phyloP scores from a whole-genome alignment of 371 early-diverging fungal genomes.

The Circinella minor region DNA sequence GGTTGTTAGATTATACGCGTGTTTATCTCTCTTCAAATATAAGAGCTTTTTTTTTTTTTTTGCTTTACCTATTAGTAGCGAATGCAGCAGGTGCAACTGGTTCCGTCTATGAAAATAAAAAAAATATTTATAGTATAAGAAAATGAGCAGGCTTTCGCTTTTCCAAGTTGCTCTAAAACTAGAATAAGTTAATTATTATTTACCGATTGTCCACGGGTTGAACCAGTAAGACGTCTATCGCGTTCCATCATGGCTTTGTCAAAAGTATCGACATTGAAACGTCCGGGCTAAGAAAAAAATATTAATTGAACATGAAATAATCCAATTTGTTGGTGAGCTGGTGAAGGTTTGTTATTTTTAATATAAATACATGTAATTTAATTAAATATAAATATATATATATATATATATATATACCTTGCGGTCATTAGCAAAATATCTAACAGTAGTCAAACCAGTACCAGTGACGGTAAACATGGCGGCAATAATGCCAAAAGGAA shows the following conservation, averaged over 20 bases:
- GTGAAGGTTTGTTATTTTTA: too few relatives aligned
- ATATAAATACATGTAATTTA: too few relatives aligned
- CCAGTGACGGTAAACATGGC: slow-evolving; percentile 44
- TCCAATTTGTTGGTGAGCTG: too few relatives aligned
- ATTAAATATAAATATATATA: too few relatives aligned
- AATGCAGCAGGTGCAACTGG: slow-evolving; percentile 49
- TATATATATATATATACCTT: slow-evolving; percentile 38
- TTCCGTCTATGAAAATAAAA: slow-evolving; percentile 27
- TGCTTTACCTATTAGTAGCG: slow-evolving; percentile 46
- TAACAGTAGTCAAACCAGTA: slow-evolving; percentile 40
- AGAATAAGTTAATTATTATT: not conserved
- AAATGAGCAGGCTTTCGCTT: not conserved
- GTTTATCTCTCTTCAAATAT: too few relatives aligned
- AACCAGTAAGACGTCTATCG: slow-evolving; percentile 57
- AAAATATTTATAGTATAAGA: not conserved
- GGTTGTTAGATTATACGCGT: too few relatives aligned
- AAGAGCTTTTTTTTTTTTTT: not conserved
- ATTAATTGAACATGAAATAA: not conserved
- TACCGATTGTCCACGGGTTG: slow-evolving; percentile 56
- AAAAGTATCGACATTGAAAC: slow-evolving; percentile 49
- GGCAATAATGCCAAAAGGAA: slow-evolving; percentile 55
- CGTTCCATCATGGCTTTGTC: slow-evolving; percentile 62
- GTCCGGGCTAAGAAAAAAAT: not conserved
- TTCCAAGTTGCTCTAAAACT: not conserved
- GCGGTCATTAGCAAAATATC: slow-evolving; percentile 48